Evolutionary conservation across 1,139 yeast genomes (phyloP).

Genomic region (Geotrichum citri-aurantii): DNA sequence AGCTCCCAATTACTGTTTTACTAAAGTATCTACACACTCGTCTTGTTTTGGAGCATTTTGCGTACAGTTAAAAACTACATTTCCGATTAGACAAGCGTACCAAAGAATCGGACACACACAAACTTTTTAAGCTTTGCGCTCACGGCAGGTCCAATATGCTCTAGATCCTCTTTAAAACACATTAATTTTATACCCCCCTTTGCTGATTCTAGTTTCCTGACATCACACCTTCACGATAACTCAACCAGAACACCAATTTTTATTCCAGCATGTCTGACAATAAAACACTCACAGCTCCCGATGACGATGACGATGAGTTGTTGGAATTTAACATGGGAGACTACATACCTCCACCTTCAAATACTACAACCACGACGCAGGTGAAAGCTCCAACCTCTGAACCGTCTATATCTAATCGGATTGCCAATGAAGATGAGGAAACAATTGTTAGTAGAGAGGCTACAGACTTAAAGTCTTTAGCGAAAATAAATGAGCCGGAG

Average conservation of each 20-base stretch:
- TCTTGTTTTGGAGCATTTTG: neutral
- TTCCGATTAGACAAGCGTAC: neutral
- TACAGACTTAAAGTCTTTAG: neutral
- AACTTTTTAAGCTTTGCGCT: neutral
- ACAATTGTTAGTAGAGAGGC: neutral
- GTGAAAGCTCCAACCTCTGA: neutral
- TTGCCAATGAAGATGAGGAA: neutral
- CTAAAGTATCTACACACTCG: neutral
- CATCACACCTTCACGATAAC: neutral
- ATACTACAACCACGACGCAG: neutral
- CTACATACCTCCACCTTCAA: neutral
- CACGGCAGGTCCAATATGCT: neutral
- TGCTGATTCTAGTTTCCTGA: neutral
- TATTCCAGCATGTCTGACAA: neutral
- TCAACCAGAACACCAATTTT: neutral
- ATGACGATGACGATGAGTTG: constrained; percentile 17
- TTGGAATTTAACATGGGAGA: constrained; percentile 18
- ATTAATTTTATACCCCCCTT: neutral
- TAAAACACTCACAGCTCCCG: neutral
- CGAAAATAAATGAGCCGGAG: neutral
- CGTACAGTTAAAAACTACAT: neutral
- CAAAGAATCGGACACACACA: neutral
- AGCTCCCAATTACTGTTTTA: neutral
- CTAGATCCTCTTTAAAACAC: neutral
- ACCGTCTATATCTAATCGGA: neutral